Conservation (phyloP, 352 stramenopile species). For the Pythium guiyangense region DNA sequence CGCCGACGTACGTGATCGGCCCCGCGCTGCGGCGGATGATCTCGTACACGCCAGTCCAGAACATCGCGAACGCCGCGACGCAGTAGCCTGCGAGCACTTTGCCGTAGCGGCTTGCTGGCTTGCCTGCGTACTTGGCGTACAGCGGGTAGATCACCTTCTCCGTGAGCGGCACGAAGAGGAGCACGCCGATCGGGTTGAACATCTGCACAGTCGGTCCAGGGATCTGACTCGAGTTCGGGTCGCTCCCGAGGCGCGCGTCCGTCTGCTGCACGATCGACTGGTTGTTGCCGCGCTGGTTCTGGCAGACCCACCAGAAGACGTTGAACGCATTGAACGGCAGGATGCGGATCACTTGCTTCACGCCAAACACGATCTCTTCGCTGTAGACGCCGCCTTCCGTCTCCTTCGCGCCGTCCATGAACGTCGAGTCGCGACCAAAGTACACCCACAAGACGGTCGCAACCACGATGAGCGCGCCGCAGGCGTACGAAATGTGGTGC, state of each 20-base stretch:
- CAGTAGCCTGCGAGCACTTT: too few relatives aligned
- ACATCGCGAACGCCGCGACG: too few relatives aligned
- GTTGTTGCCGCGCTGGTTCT: constrained; percentile 68
- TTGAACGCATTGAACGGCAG: constrained; percentile 57
- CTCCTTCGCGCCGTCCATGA: constrained; percentile 38
- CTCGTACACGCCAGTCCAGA: too few relatives aligned
- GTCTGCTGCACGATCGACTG: constrained; percentile 67
- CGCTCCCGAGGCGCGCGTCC: constrained; percentile 44
- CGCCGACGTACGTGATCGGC: too few relatives aligned
- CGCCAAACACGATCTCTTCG: too few relatives aligned
- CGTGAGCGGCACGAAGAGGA: constrained; percentile 33
- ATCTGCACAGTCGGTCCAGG: constrained; percentile 46
- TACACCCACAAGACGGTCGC: constrained; percentile 39
- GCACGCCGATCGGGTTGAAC: constrained; percentile 46
- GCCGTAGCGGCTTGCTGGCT: too few relatives aligned
- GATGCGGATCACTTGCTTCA: constrained; percentile 52
- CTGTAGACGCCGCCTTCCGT: too few relatives aligned
- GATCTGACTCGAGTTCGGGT: constrained; percentile 39
- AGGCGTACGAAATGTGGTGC: constrained; percentile 44
- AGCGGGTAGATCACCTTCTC: too few relatives aligned
- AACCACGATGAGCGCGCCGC: constrained; percentile 15
- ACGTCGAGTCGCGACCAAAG: constrained; percentile 37
- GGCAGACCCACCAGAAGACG: constrained; percentile 55
- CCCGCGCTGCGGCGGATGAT: too few relatives aligned
- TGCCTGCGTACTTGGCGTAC: too few relatives aligned